Evolutionary conservation across 2,329 filamentous ascomycete genomes (phyloP).

Genomic region (Fusarium kyushuense): DNA sequence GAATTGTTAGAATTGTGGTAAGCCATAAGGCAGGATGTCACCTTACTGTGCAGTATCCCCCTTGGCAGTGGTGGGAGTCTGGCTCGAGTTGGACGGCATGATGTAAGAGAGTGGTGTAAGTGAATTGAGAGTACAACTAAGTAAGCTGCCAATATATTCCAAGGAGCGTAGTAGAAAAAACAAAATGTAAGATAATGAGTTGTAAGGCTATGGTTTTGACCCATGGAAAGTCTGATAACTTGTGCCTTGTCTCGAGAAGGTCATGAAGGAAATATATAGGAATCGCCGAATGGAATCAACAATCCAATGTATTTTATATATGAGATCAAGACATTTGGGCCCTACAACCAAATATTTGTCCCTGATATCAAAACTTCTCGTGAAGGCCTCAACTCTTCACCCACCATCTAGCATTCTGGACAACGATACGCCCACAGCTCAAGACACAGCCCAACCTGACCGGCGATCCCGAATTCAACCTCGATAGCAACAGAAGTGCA

Average conservation of each 20-base stretch:
- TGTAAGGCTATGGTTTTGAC: background rate
- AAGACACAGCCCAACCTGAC: constrained; percentile 17
- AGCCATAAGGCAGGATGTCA: background rate
- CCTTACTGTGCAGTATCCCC: constrained; percentile 8
- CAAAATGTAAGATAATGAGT: background rate
- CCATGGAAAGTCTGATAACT: constrained; percentile 7
- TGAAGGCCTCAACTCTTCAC: constrained; percentile 9
- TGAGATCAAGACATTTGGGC: background rate
- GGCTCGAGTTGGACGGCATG: constrained; percentile 18
- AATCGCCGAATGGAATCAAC: background rate
- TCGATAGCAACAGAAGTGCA: constrained; percentile 6
- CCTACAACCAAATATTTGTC: background rate
- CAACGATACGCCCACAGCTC: constrained; percentile 5
- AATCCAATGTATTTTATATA: background rate
- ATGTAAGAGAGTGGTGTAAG: background rate
- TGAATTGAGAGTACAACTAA: background rate
- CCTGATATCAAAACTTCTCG: background rate
- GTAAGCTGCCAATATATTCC: no score
- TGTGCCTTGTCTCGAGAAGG: background rate
- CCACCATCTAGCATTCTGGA: constrained; percentile 7
- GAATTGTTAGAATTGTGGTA: background rate
- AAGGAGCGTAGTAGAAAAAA: constrained; percentile 9
- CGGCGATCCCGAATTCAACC: background rate
- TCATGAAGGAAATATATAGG: background rate
- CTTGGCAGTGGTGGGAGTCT: background rate